These are phyloP conservation scores for Agroathelia rolfsii DNA, from an alignment of 1,284 basidiomycete genomes.

Conservation along the genomic window DNA sequence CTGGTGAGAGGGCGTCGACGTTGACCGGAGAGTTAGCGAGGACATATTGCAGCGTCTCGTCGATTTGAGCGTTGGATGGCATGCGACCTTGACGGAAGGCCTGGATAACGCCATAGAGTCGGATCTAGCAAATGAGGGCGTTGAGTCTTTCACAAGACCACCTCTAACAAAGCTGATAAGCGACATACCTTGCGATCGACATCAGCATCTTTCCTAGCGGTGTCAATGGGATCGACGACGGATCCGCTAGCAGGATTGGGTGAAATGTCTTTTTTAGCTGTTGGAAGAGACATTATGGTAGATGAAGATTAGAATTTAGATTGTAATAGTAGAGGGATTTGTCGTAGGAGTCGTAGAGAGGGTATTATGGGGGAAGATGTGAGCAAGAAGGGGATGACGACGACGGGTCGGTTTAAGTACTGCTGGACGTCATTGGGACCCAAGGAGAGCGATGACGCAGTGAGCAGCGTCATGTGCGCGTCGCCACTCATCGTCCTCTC, in stretches of 20 bases:
- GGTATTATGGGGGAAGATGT: too few species aligned
- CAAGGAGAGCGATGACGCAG: too few species aligned
- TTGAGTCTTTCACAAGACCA: neutral
- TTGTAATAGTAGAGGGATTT: too few species aligned
- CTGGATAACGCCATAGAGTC: conserved; percentile 68
- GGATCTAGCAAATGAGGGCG: conserved; percentile 30
- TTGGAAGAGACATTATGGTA: conserved; percentile 50
- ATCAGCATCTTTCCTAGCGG: conserved; percentile 41
- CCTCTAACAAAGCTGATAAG: conserved; percentile 1
- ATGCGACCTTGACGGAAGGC: conserved; percentile 72
- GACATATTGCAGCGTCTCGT: conserved; percentile 62
- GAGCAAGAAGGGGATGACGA: too few species aligned
- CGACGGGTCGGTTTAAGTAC: too few species aligned
- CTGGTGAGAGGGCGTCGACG: conserved; percentile 55
- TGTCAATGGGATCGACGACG: conserved; percentile 51
- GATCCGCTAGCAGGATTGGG: conserved; percentile 41
- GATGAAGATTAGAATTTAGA: conserved; percentile 1
- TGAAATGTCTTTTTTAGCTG: conserved; percentile 48
- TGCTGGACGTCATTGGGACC: too few species aligned
- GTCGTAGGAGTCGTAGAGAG: too few species aligned
- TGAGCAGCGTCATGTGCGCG: too few species aligned
- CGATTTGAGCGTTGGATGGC: conserved; percentile 76
- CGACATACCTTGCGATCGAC: conserved; percentile 48
- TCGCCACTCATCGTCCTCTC: too few species aligned
- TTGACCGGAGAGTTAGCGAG: conserved; percentile 61